These are phyloP conservation scores for Albugo candida DNA, from an alignment of 352 stramenopile species.

Conservation along the genomic window DNA sequence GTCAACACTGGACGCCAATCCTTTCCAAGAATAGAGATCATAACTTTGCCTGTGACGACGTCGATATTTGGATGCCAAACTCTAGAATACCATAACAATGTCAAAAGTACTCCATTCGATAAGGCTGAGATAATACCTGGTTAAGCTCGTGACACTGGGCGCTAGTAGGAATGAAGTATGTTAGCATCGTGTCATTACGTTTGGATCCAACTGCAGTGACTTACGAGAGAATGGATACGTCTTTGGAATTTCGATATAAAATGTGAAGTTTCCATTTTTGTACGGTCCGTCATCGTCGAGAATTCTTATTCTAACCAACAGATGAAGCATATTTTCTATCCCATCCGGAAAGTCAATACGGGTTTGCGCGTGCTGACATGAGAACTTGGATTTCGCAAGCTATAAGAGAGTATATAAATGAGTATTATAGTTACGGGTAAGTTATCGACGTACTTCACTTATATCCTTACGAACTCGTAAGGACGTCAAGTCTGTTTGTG, in stretches of 20 bases:
- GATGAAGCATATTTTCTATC: constrained; percentile 50
- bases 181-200: neutral
- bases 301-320: constrained; percentile 71
- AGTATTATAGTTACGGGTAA: neutral
- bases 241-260: constrained; percentile 74
- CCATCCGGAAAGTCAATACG: constrained; percentile 71
- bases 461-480: constrained; percentile 72
- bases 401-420: constrained; percentile 5
- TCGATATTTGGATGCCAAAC: constrained; percentile 78
- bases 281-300: constrained; percentile 43
- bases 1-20: constrained; percentile 72
- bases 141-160: constrained; percentile 45
- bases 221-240: constrained; percentile 73
- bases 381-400: constrained; percentile 68
- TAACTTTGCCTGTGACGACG: constrained; percentile 45
- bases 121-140: constrained; percentile 16
- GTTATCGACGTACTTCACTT: constrained; percentile 33
- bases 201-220: neutral
- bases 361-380: constrained; percentile 50
- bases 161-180: constrained; percentile 9
- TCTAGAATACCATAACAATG: constrained; percentile 14
- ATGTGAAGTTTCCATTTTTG: constrained; percentile 70
- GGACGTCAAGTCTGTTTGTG: constrained; percentile 57
- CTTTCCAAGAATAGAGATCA: constrained; percentile 70
- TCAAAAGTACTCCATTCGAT: neutral